phyloP scores from a whole-genome alignment of 768 basidiomycete genomes.

The Trametes sanguinea region DNA sequence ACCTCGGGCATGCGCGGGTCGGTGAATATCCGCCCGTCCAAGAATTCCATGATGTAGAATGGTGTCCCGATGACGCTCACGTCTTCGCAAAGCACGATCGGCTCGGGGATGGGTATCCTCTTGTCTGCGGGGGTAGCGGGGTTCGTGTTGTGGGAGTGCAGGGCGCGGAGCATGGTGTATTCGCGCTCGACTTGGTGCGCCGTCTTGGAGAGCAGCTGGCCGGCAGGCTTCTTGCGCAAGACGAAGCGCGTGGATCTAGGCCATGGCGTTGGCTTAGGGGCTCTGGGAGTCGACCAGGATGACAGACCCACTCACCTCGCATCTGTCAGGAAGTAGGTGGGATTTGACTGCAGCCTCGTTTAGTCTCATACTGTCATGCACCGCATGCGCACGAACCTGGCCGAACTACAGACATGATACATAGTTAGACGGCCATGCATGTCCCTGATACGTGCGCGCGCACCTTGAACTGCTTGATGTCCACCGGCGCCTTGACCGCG shows the following conservation, averaged over 20 bases:
- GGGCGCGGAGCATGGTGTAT: slow-evolving; percentile 74
- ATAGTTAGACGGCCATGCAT: neutral
- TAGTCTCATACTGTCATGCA: neutral
- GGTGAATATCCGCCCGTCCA: slow-evolving; percentile 93
- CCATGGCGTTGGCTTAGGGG: neutral
- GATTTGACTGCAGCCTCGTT: slow-evolving; percentile 70
- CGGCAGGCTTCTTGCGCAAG: slow-evolving; percentile 90
- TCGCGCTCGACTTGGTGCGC: slow-evolving; percentile 97
- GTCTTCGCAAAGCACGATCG: slow-evolving; percentile 84
- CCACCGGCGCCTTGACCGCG: slow-evolving; percentile 61
- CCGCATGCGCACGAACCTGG: slow-evolving; percentile 55
- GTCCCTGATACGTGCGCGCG: neutral
- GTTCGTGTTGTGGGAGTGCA: slow-evolving; percentile 70
- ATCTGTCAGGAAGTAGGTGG: slow-evolving; percentile 92
- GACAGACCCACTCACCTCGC: slow-evolving; percentile 48
- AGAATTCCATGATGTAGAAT: slow-evolving; percentile 96
- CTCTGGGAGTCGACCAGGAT: too few species aligned
- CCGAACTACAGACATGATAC: slow-evolving; percentile 61
- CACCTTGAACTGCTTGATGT: slow-evolving; percentile 93
- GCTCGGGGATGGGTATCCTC: slow-evolving; percentile 82
- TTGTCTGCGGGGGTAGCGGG: slow-evolving; percentile 49
- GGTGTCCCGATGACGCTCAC: slow-evolving; percentile 76
- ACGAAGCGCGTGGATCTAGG: slow-evolving; percentile 58
- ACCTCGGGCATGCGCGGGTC: slow-evolving; percentile 78
- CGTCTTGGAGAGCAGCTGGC: slow-evolving; percentile 82